Evolutionary conservation across 768 basidiomycete genomes (phyloP).

Genomic region (Pleurotus salmoneostramineus): DNA sequence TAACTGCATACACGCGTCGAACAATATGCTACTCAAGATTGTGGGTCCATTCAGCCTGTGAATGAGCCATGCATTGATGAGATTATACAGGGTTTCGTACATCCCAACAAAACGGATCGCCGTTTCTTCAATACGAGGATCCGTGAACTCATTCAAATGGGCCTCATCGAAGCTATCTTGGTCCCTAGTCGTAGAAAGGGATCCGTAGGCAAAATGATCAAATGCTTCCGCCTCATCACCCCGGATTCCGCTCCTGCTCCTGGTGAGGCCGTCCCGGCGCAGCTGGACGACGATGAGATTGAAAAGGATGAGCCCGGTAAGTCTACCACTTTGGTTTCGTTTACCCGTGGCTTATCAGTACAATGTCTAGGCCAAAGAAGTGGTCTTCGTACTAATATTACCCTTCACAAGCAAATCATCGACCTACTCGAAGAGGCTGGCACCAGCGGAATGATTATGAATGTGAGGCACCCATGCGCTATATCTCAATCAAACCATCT

Average conservation of each 20-base stretch:
- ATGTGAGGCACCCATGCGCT: conserved; percentile 34
- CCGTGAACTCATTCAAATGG: conserved; percentile 67
- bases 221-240: conserved; percentile 64
- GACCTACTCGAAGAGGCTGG: conserved; percentile 69
- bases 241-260: conserved; percentile 30
- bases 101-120: conserved; percentile 74
- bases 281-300: conserved; percentile 29
- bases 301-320: conserved; percentile 34
- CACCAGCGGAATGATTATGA: conserved; percentile 65
- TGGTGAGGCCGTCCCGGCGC: conserved; percentile 28
- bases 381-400: conserved; percentile 53
- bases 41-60: conserved; percentile 36
- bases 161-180: conserved; percentile 70
- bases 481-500: background rate
- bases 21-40: conserved; percentile 73
- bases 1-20: conserved; percentile 66
- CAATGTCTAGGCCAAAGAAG: conserved; percentile 25
- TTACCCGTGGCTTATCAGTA: background rate
- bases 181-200: conserved; percentile 58
- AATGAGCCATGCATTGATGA: conserved; percentile 3
- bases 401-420: conserved; percentile 79
- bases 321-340: conserved; percentile 7
- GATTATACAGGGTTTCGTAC: conserved; percentile 61
- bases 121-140: conserved; percentile 78
- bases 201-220: conserved; percentile 42